Evolutionary conservation across 176 grass and related monocot species (phyloP), one percentile per base, ranked within the genome.

Genomic region (Eleusine coracana): DNA sequence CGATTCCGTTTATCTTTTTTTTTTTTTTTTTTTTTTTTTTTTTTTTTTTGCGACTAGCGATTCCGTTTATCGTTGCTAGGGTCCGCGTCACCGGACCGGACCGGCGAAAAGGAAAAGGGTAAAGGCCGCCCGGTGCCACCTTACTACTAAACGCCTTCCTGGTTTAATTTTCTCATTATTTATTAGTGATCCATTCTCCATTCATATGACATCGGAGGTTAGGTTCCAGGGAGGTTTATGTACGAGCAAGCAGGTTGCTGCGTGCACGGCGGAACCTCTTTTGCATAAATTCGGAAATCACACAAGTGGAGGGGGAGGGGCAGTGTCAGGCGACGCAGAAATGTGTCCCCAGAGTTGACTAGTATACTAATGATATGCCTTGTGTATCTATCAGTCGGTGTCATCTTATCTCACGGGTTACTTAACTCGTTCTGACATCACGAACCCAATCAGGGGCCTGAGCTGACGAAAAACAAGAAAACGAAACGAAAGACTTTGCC

Each of bases 51-150:
- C n/a, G n/a, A n/a, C n/a, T n/a, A n/a, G 17, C 73, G 14, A 42
- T 44, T 59, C 63, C 64, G 25, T 77, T 25, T 0, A 48, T 48
- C 3, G 65, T 18, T 1, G 31, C 31, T 34, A 2, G 65, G 23
- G 83, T 85, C 74, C 12, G 27, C 65, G 7, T 84, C 82, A 36
- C 0, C 28, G 49, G 58, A 34, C n/a, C 23, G 16, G 20, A 39
- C 41, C 66, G 36, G 41, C 46, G 46, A 37, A 23, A 59, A 59
- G 55, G 10, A 58, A 59, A 60, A 25, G n/a, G 7, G 5, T 10
- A 45, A 45, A 45, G 25, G 25, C 25, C 25, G 44, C 44, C 8
- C 44, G 44, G 9, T 46, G 44, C 9, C 44, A 54, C 14, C 46
- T 49, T 49, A 10, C 7, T 49, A 49, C 7, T 49, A 49, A 49